Evolutionary conservation across 2,329 filamentous ascomycete genomes (phyloP).

Genomic region (Magnaporthiopsis poae): DNA sequence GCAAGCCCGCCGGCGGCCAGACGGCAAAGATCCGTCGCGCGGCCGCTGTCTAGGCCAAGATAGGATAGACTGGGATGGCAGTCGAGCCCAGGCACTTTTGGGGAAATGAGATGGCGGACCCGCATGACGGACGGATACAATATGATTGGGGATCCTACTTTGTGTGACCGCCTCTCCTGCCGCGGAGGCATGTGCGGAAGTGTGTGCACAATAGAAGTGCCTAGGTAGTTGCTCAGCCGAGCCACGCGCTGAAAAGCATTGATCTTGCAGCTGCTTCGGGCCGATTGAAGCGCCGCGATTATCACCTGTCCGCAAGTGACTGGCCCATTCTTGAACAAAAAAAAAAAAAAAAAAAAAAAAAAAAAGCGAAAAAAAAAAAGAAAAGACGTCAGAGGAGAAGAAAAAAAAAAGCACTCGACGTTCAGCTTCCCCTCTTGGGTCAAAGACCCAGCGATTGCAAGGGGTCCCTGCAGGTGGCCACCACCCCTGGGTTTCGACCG

Average conservation of each 20-base stretch:
- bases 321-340: background rate
- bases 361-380: background rate
- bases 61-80: background rate
- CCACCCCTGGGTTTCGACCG: background rate
- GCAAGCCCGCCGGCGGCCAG: background rate
- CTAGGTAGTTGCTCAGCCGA: background rate
- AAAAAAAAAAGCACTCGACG: background rate
- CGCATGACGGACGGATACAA: background rate
- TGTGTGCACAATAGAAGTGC: background rate
- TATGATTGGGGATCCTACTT: background rate
- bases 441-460: background rate
- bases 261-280: too few relatives aligned
- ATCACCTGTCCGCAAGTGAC: too few relatives aligned
- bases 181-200: background rate
- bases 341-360: background rate
- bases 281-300: background rate
- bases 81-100: background rate
- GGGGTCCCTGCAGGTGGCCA: too few relatives aligned
- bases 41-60: background rate
- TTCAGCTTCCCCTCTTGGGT: background rate
- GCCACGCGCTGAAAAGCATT: background rate
- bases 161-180: background rate
- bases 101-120: background rate
- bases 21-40: background rate
- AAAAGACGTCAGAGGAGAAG: background rate